phyloP scores from a whole-genome alignment of 1,139 yeast genomes.

The Candida mesenterica region DNA sequence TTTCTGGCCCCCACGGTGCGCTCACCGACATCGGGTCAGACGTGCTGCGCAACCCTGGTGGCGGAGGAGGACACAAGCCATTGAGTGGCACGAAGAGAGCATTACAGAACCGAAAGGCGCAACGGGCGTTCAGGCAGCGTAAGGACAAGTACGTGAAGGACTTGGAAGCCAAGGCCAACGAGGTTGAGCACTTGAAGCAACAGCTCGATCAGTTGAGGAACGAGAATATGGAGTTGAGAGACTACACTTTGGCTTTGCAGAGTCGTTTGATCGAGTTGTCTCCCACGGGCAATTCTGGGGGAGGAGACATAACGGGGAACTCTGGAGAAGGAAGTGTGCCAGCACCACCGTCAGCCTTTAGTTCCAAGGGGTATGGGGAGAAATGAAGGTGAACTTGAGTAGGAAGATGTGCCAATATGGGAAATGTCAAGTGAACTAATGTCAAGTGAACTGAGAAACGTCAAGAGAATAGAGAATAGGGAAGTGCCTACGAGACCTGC shows the following conservation, averaged over 20 bases:
- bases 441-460: too few species aligned
- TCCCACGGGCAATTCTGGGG: constrained; percentile 9
- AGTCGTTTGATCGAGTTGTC: constrained; percentile 55
- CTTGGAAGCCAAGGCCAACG: constrained; percentile 66
- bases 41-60: constrained; percentile 1
- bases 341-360: constrained; percentile 34
- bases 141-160: constrained; percentile 77
- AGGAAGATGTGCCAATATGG: background rate
- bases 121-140: constrained; percentile 80
- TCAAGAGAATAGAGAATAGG: too few species aligned
- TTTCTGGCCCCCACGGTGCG: constrained; percentile 7
- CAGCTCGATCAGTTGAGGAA: constrained; percentile 61
- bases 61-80: constrained; percentile 8
- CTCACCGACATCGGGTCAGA: constrained; percentile 7
- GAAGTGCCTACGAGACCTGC: too few species aligned
- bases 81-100: constrained; percentile 63
- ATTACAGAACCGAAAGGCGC: constrained; percentile 85
- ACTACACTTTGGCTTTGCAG: constrained; percentile 69
- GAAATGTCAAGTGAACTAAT: too few species aligned
- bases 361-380: constrained; percentile 5
- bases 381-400: too few species aligned
- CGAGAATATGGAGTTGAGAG: constrained; percentile 71
- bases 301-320: constrained; percentile 1
- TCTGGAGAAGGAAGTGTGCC: constrained; percentile 23
- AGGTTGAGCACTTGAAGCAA: constrained; percentile 57